These are phyloP conservation scores for Candida smagusa DNA, from an alignment of 1,139 yeast species.

Conservation along the genomic window DNA sequence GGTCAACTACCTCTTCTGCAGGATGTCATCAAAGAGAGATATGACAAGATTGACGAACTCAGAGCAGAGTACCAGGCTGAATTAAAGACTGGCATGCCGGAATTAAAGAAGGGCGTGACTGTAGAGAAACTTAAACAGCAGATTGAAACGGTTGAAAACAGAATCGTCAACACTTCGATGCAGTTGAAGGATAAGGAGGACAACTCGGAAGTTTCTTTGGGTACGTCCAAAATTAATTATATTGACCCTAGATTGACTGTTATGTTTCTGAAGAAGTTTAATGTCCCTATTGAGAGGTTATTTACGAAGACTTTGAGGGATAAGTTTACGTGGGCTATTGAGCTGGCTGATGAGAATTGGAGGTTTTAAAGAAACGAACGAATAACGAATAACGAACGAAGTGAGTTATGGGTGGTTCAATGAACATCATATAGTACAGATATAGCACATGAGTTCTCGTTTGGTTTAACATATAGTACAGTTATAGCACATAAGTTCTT, in stretches of 20 bases:
- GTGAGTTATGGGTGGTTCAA: too few relatives aligned
- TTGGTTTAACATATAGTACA: too few relatives aligned
- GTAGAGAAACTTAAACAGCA: constrained; percentile 76
- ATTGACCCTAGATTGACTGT: constrained; percentile 93
- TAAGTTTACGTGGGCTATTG: constrained; percentile 94
- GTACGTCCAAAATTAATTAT: constrained; percentile 91
- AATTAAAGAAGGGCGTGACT: constrained; percentile 48
- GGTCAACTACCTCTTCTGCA: constrained; percentile 52
- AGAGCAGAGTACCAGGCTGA: constrained; percentile 57
- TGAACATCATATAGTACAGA: too few relatives aligned
- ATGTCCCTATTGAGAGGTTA: constrained; percentile 88
- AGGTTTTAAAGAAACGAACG: constrained; percentile 55
- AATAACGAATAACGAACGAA: too few relatives aligned
- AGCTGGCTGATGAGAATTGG: constrained; percentile 88
- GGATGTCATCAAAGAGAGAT: constrained; percentile 55
- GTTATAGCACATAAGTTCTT: too few relatives aligned
- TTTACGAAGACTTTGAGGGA: constrained; percentile 90
- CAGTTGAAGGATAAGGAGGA: constrained; percentile 91
- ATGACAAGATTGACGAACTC: constrained; percentile 56
- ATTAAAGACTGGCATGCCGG: constrained; percentile 58
- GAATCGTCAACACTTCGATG: constrained; percentile 65
- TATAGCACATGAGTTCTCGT: too few relatives aligned
- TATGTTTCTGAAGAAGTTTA: constrained; percentile 79
- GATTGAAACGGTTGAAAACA: constrained; percentile 65
- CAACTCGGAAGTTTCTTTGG: constrained; percentile 88